Evolutionary conservation across 768 basidiomycete species (phyloP), one percentile per base, ranked within the genome.

Genomic region (Tricholoma sp.): DNA sequence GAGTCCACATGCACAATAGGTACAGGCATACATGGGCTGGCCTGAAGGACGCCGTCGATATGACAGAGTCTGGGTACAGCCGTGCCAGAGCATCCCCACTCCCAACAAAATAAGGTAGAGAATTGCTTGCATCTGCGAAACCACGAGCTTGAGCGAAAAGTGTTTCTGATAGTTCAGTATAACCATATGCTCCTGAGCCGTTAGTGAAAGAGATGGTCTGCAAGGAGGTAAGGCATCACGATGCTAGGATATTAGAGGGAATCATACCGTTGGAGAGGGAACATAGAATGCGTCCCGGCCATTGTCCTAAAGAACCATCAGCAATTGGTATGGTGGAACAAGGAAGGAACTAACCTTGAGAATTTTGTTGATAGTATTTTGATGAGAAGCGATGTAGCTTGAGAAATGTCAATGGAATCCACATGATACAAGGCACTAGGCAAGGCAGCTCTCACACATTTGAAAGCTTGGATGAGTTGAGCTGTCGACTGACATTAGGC

Each of bases 31-130:
- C 62, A 10, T 62, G 61, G 10, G 66, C 1, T 4, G 61, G 63
- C 24, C 64, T 54, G 19, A 76, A 65, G 24, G 34, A 57, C 2
- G 72, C 68, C 29, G 34, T 64, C 4, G 74, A 63, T 7, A 72
- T 47, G 0, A 70, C 61, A 7, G 54, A 43, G 57, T 78, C 75
- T 3, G 62, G 54, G 51, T 73, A 79, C 6, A 61, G 61, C n/a
- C 72, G 68, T 12, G 75, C 75, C 14, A 76, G 64, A 12, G 67
- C 62, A 12, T 67, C 60, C 1, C 70, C 73, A 5, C 73, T 69
- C 6, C 78, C 78, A 4, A 65, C 68, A n/a, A 80, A 71, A 62
- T 78, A 78, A 1, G 76, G 74, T 1, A 79, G 69, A 14, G 77
- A 63, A 56, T 75, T 74, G 45, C 65, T 67, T 0, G 77, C 74